Conservation (phyloP, 352 stramenopile species). For the Saprolegnia parasitica region DNA sequence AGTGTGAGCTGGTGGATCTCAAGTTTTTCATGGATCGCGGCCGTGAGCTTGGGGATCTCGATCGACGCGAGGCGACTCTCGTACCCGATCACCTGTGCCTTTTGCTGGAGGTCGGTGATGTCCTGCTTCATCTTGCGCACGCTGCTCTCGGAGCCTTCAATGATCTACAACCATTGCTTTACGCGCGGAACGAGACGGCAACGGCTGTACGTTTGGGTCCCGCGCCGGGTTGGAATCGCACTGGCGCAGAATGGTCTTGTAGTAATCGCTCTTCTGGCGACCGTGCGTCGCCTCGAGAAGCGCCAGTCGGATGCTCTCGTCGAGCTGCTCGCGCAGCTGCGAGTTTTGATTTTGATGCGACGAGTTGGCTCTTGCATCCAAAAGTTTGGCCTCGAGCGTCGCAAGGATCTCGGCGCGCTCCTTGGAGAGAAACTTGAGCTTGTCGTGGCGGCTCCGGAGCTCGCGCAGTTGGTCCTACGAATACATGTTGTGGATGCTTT, state of each 20-base stretch:
- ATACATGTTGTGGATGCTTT: not conserved
- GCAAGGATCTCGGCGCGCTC: conserved; percentile 48
- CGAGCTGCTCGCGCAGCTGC: conserved; percentile 53
- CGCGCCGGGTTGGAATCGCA: conserved; percentile 73
- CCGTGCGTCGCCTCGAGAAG: conserved; percentile 57
- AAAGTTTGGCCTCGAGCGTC: conserved; percentile 37
- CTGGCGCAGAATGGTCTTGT: conserved; percentile 69
- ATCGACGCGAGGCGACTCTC: conserved; percentile 53
- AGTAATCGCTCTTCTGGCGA: conserved; percentile 71
- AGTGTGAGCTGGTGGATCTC: conserved; percentile 60
- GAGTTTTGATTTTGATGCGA: conserved; percentile 35
- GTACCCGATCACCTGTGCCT: conserved; percentile 61
- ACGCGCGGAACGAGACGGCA: not conserved
- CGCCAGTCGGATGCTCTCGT: conserved; percentile 56
- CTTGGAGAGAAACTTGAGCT: conserved; percentile 59
- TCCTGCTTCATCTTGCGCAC: conserved; percentile 62
- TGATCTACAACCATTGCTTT: conserved; percentile 33
- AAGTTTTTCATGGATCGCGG: conserved; percentile 27
- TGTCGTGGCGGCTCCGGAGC: conserved; percentile 67
- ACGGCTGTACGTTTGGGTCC: conserved; percentile 47
- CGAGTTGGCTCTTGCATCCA: conserved; percentile 24
- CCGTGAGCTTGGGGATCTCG: conserved; percentile 44
- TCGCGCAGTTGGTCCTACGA: conserved; percentile 52
- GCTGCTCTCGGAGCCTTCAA: conserved; percentile 57
- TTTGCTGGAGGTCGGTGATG: conserved; percentile 64